Percentiles rank a stretch among this genome's conserved stretches.
Evolutionary conservation across 345 rosid species (phyloP).

Genomic region (Sonneratia alba): DNA sequence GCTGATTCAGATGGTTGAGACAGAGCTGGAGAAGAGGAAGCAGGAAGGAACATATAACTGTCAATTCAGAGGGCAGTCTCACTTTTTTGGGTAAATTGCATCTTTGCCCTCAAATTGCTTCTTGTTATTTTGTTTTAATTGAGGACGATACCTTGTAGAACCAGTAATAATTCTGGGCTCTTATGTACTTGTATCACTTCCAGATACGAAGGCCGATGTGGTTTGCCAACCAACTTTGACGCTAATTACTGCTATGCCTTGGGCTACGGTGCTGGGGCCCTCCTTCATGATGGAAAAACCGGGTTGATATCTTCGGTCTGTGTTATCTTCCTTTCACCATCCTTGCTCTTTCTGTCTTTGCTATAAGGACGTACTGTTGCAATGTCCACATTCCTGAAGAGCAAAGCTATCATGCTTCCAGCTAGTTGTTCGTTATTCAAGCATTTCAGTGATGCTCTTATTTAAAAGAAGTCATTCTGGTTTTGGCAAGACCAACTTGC

Average conservation of each 20-base stretch:
- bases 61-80: slow-evolving; percentile 79
- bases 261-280: slow-evolving; percentile 88
- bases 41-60: slow-evolving; percentile 54
- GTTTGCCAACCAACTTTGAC: slow-evolving; percentile 92
- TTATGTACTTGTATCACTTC: slow-evolving; percentile 1
- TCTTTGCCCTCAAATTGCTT: background rate
- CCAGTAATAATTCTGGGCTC: too few relatives aligned
- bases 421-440: too few relatives aligned
- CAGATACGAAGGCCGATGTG: slow-evolving; percentile 98
- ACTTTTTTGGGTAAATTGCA: slow-evolving; percentile 73
- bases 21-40: slow-evolving; percentile 80
- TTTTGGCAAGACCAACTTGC: too few relatives aligned
- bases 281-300: slow-evolving; percentile 46
- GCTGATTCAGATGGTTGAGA: slow-evolving; percentile 98
- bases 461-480: too few relatives aligned
- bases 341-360: background rate
- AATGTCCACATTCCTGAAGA: too few relatives aligned
- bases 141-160: background rate
- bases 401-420: too few relatives aligned
- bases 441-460: too few relatives aligned
- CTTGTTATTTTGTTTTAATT: background rate
- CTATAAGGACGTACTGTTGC: too few relatives aligned
- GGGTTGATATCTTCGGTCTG: slow-evolving; percentile 42
- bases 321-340: slow-evolving; percentile 6
- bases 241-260: slow-evolving; percentile 82